Percentiles rank a stretch among this genome's conserved stretches.
phyloP scores from a whole-genome alignment of 2,329 filamentous ascomycete species.

The Trichophaea hybrida region DNA sequence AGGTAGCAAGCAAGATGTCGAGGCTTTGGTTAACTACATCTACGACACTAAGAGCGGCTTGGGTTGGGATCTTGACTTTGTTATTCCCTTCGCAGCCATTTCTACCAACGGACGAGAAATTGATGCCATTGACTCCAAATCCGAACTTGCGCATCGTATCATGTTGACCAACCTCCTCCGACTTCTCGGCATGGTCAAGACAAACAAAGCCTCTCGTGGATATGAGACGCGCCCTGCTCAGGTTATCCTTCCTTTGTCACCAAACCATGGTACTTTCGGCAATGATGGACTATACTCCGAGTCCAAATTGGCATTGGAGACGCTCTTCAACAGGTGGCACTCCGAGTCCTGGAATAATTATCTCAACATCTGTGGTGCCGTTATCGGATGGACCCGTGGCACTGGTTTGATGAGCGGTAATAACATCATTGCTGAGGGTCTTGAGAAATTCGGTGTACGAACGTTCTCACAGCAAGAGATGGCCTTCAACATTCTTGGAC shows the following conservation, averaged over 20 bases:
- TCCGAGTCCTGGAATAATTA: slow-evolving; percentile 96
- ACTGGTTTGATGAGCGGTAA: slow-evolving; percentile 97
- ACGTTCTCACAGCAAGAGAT: slow-evolving; percentile 99
- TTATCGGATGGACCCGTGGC: slow-evolving; percentile 97
- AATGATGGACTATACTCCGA: slow-evolving; percentile 97
- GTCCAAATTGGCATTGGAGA: slow-evolving; percentile 93
- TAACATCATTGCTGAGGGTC: slow-evolving; percentile 92
- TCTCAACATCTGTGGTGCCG: slow-evolving; percentile 92
- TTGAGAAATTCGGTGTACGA: slow-evolving; percentile 90
- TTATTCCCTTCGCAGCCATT: slow-evolving; percentile 93
- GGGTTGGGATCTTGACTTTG: slow-evolving; percentile 93
- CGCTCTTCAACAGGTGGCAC: slow-evolving; percentile 95
- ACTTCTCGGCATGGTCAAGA: slow-evolving; percentile 78
- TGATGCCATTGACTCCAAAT: slow-evolving; percentile 90
- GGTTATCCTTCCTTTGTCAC: slow-evolving; percentile 87
- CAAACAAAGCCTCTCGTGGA: slow-evolving; percentile 71
- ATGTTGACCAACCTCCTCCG: slow-evolving; percentile 96
- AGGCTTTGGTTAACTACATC: slow-evolving; percentile 87
- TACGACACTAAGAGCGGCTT: slow-evolving; percentile 93
- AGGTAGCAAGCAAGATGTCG: slow-evolving; percentile 93
- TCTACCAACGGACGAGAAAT: slow-evolving; percentile 97
- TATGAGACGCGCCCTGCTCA: slow-evolving; percentile 94
- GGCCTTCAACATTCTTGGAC: slow-evolving; percentile 93
- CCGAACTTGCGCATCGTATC: slow-evolving; percentile 93
- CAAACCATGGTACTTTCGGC: slow-evolving; percentile 96